A percentile compares a stretch with the other conserved stretches of the same genome.
phyloP scores from a whole-genome alignment of 192 early-diverging fungal genomes.

The Rhizophagus sp. region DNA sequence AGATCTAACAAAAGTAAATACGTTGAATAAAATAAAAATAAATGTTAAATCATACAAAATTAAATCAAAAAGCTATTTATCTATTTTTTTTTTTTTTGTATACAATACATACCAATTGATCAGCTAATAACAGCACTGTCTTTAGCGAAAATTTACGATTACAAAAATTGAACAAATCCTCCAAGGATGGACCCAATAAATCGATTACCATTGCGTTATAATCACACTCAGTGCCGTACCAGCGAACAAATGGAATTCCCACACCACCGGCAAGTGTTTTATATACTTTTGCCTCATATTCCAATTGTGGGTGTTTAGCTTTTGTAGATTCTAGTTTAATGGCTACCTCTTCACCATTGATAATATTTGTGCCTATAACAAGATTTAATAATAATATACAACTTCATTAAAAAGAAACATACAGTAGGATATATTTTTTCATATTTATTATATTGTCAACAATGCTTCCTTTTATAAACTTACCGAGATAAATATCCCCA shows the following conservation, averaged over 20 bases:
- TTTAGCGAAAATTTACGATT: slow-evolving; percentile 86
- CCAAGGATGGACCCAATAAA: slow-evolving; percentile 87
- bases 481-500: slow-evolving; percentile 96
- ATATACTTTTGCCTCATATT: slow-evolving; percentile 97
- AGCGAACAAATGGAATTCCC: slow-evolving; percentile 86
- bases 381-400: not conserved
- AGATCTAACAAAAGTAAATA: slow-evolving; percentile 41
- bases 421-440: not conserved
- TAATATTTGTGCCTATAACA: slow-evolving; percentile 45
- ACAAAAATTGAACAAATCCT: slow-evolving; percentile 90
- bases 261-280: slow-evolving; percentile 90
- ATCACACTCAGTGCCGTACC: slow-evolving; percentile 82
- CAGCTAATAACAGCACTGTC: slow-evolving; percentile 82
- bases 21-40: not conserved
- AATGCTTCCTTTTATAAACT: slow-evolving; percentile 20
- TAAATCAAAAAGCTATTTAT: too few relatives aligned
- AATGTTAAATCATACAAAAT: too few relatives aligned
- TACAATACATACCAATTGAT: slow-evolving; percentile 69
- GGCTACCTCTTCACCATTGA: slow-evolving; percentile 91
- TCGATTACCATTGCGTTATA: slow-evolving; percentile 88
- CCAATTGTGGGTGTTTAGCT: slow-evolving; percentile 95
- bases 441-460: not conserved
- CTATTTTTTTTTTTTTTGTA: not conserved
- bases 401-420: not conserved
- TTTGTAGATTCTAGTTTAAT: slow-evolving; percentile 95